Base-by-base conservation (phyloP, 148 eudicot species). In the Rhododendron henanense region DNA sequence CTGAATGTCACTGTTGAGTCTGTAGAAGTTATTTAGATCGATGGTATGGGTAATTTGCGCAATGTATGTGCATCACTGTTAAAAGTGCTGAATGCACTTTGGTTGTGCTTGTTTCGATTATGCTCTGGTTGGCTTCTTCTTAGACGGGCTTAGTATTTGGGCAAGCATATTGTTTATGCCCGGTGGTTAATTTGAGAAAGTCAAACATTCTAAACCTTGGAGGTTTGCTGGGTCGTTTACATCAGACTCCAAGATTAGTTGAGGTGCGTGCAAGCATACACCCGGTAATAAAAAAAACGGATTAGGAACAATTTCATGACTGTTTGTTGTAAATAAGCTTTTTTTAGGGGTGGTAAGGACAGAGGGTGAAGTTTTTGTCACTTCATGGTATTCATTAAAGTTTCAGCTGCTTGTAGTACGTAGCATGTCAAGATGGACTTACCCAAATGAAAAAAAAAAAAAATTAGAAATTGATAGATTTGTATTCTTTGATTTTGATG, bases 61-160 rank as follows among this genome's bases (percentile, higher is more conserved):
- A 84, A 84, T 84, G 86, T 84, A 7, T 21, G 67, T 14, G 10
- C 11, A 74, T 74, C 45, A 13, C 1, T 19, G 80, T 84, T 74
- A 11, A 37, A 50, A 31, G 55, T 55, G 79, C 28, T 33, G 31
- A 50, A 84, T 84, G 57, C 67, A 35, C 16, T 2, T 71, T 33
- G 3, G 15, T 48, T 35, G 67, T 74, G 19, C 48, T 33, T 18
- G 65, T 48, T 73, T 51, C 21, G 2, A 18, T 84, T 75, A 10
- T 35, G 50, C 28, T 69, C 59, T 55, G 73, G 37, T 55, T 41
- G 67, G 81, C 53, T 75, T 55, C 81, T 53, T 59, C 14, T 45
- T 65, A 83, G 33, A 63, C 13, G 75, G 3, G 35, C 14, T 21
- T 63, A 23, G 23, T 83, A 19, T 78, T 78, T 23, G 10, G n/a